Conservation (phyloP, 1,284 basidiomycete genomes). For the Kwoniella shivajii region DNA sequence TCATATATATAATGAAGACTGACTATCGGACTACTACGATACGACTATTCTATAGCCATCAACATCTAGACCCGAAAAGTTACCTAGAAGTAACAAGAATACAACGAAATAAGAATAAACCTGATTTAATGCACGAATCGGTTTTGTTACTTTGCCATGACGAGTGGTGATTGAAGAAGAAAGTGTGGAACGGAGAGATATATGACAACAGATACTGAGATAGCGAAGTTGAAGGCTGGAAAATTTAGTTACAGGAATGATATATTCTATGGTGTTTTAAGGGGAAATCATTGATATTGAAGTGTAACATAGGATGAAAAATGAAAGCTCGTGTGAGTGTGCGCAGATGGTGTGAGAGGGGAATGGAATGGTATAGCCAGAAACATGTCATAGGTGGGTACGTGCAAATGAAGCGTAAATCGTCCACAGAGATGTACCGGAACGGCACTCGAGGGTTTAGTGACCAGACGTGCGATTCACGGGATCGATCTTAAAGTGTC, state of each 20-base stretch:
- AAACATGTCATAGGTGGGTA: too few relatives aligned
- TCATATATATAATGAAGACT: too few relatives aligned
- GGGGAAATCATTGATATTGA: neutral
- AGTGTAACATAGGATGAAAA: neutral
- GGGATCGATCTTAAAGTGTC: too few relatives aligned
- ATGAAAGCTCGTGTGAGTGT: neutral
- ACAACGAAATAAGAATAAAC: neutral
- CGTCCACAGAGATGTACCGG: too few relatives aligned
- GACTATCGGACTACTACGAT: too few relatives aligned
- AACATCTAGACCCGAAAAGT: neutral
- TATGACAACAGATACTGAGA: neutral
- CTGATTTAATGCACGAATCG: neutral
- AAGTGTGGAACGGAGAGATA: neutral
- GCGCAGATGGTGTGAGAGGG: neutral
- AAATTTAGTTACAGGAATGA: neutral
- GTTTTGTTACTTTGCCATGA: neutral
- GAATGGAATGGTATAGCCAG: neutral
- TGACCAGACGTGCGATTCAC: too few relatives aligned
- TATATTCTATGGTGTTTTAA: neutral
- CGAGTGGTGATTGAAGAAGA: neutral
- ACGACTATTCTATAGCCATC: too few relatives aligned
- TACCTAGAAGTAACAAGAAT: neutral
- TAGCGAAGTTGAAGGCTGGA: neutral
- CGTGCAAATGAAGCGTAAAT: too few relatives aligned
- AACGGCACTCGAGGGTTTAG: too few relatives aligned